phyloP scores from a whole-genome alignment of 2,329 filamentous ascomycete species.

The Fonsecaea erecta region DNA sequence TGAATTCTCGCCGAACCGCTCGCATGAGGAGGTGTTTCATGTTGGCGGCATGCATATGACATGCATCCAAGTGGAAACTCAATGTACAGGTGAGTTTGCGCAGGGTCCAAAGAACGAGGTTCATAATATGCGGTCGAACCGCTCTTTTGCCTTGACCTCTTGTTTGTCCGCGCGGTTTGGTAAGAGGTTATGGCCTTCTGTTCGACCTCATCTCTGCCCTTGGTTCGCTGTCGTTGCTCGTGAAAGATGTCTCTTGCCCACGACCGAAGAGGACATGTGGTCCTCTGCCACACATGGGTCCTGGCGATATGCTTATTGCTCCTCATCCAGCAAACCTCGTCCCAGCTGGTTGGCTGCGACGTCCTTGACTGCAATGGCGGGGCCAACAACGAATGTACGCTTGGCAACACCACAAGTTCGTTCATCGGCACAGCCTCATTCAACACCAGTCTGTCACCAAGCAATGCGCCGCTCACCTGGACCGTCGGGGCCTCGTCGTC shows the following conservation, averaged over 20 bases:
- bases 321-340: neutral
- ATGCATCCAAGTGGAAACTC: slow-evolving; percentile 12
- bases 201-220: slow-evolving; percentile 13
- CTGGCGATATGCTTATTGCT: slow-evolving; percentile 13
- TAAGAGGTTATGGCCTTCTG: slow-evolving; percentile 16
- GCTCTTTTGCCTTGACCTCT: slow-evolving; percentile 1
- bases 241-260: slow-evolving; percentile 4
- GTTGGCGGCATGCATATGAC: slow-evolving; percentile 16
- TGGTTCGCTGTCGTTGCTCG: slow-evolving; percentile 12
- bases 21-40: slow-evolving; percentile 19
- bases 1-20: slow-evolving; percentile 6
- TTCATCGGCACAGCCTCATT: slow-evolving; percentile 26
- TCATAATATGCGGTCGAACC: neutral
- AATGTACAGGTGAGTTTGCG: slow-evolving; percentile 4
- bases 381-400: slow-evolving; percentile 20
- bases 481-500: slow-evolving; percentile 22
- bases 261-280: neutral
- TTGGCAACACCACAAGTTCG: slow-evolving; percentile 26
- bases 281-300: neutral
- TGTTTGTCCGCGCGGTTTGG: neutral
- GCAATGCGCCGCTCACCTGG: slow-evolving; percentile 26
- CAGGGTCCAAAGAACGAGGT: neutral
- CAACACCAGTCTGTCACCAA: slow-evolving; percentile 22
- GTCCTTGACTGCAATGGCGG: slow-evolving; percentile 23
- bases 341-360: slow-evolving; percentile 25